phyloP scores from a whole-genome alignment of 2,329 filamentous ascomycete genomes.

The Ophiocordyceps polyrhachis-furcata region DNA sequence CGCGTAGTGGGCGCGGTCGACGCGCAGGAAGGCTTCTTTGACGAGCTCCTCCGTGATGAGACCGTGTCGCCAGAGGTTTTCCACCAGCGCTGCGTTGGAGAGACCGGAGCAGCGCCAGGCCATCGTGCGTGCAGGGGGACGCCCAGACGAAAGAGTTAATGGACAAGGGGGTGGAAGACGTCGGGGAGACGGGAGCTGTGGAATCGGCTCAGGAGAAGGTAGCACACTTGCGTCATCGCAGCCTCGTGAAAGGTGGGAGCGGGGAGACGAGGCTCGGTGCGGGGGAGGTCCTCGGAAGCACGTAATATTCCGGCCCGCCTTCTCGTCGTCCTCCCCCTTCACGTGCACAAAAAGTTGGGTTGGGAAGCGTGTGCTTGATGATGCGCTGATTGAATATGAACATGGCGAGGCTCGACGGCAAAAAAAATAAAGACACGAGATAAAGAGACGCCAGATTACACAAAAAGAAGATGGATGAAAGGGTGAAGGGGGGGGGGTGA shows the following conservation, averaged over 20 bases:
- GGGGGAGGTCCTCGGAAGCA: too few species aligned
- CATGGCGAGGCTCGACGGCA: too few species aligned
- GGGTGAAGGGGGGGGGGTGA: too few species aligned
- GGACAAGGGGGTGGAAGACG: not conserved
- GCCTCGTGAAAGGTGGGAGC: not conserved
- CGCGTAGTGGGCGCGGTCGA: constrained; percentile 76
- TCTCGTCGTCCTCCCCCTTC: too few species aligned
- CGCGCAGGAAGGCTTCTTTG: constrained; percentile 66
- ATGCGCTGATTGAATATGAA: too few species aligned
- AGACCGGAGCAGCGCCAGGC: constrained; percentile 73
- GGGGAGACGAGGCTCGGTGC: too few species aligned
- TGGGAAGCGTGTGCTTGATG: too few species aligned
- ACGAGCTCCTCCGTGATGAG: constrained; percentile 58
- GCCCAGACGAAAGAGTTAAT: not conserved
- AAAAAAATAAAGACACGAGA: too few species aligned
- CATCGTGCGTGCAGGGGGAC: constrained; percentile 38
- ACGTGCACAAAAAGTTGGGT: too few species aligned
- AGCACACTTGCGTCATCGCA: not conserved
- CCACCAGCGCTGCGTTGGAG: constrained; percentile 56
- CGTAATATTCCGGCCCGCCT: too few species aligned
- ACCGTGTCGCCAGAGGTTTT: constrained; percentile 53
- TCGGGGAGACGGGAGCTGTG: too few species aligned
- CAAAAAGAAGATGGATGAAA: not conserved
- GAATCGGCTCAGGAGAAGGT: too few species aligned
- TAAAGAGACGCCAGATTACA: not conserved